Evolutionary conservation across 257 asterid genomes (phyloP).

Genomic region (Solanum rostratum): DNA sequence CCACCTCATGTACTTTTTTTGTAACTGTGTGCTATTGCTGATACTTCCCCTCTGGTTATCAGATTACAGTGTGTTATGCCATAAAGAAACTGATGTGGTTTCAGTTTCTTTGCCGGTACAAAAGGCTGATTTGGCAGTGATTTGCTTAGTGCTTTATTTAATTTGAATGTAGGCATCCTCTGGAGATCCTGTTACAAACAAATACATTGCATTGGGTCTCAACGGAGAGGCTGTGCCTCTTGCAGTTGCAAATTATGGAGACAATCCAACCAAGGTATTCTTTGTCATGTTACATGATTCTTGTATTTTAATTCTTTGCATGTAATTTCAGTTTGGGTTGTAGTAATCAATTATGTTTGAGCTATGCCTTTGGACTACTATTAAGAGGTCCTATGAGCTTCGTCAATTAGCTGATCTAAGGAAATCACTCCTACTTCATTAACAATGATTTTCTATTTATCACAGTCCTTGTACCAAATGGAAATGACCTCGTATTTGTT

Average conservation of each 20-base stretch:
- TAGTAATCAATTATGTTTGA: background rate
- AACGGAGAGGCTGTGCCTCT: slow-evolving; percentile 70
- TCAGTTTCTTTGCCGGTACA: background rate
- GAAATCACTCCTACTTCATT: background rate
- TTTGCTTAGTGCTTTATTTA: background rate
- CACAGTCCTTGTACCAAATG: background rate
- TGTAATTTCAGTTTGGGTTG: background rate
- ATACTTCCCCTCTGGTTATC: background rate
- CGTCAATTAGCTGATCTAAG: background rate
- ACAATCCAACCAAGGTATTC: slow-evolving; percentile 69
- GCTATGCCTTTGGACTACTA: background rate
- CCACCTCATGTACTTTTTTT: background rate
- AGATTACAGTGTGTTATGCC: background rate
- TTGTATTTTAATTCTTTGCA: background rate
- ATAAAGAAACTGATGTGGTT: background rate
- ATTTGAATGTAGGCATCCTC: slow-evolving; percentile 44
- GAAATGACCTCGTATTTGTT: background rate
- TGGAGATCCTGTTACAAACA: slow-evolving; percentile 55
- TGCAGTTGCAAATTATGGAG: slow-evolving; percentile 91
- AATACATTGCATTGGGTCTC: slow-evolving; percentile 74
- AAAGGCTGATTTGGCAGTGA: background rate
- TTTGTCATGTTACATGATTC: background rate
- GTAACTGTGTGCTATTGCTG: background rate
- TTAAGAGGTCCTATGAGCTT: background rate
- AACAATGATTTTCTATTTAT: background rate